phyloP scores from a whole-genome alignment of 345 rosid species.

The Syzygium aromaticum region DNA sequence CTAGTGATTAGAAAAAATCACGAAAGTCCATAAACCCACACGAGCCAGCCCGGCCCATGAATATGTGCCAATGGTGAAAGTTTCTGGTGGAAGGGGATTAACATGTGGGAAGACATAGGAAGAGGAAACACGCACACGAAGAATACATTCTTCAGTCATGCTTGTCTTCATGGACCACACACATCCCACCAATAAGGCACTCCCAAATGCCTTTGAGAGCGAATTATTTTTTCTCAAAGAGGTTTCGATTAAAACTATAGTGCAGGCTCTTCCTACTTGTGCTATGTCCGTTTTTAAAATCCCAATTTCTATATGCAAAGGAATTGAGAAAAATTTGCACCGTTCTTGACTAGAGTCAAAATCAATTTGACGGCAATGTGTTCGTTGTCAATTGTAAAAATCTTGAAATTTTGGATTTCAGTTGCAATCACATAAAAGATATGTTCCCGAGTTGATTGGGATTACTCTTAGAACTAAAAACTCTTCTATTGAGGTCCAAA shows the following conservation, averaged over 20 bases:
- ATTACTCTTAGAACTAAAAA: too few species aligned
- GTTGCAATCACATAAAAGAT: too few species aligned
- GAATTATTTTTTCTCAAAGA: neutral
- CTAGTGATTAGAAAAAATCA: neutral
- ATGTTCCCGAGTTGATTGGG: too few species aligned
- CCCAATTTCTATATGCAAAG: neutral
- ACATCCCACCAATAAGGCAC: too few species aligned
- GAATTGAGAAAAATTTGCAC: neutral
- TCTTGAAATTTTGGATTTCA: too few species aligned
- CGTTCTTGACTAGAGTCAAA: neutral
- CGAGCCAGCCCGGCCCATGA: neutral
- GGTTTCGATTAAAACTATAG: accelerated
- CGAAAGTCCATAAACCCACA: neutral
- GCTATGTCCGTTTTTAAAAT: neutral
- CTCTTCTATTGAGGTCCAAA: too few species aligned
- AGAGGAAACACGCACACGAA: too few species aligned
- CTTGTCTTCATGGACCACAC: too few species aligned
- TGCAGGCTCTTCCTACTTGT: neutral
- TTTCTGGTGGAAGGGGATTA: too few species aligned
- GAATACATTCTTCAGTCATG: too few species aligned
- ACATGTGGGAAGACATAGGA: neutral
- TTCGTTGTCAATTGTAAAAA: neutral
- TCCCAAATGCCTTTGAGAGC: too few species aligned
- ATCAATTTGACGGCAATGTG: neutral
- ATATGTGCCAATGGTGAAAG: neutral